These are phyloP conservation scores for Climacium dendroides DNA, from an alignment of 225 moss, liverwort and hornwort species.

Conservation along the genomic window DNA sequence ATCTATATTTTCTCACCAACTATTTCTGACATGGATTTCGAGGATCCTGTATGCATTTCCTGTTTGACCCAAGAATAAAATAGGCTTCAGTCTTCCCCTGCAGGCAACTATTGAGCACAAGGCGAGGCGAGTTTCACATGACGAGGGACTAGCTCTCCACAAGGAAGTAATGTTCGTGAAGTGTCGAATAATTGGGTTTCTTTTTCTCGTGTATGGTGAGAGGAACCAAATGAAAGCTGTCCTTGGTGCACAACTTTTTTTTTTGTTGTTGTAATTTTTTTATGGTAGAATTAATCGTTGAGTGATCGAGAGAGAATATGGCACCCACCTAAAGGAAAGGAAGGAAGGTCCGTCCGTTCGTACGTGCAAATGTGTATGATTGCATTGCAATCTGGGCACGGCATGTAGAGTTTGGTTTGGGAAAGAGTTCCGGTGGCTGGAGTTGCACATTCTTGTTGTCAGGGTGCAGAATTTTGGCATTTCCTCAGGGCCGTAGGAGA, in stretches of 20 bases:
- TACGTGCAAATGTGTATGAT: not conserved
- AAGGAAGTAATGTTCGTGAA: not conserved
- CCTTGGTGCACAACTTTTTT: rapidly evolving
- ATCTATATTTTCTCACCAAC: not conserved
- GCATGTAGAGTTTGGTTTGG: not conserved
- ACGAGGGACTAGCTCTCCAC: not conserved
- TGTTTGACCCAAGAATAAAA: not conserved
- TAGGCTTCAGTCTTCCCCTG: not conserved
- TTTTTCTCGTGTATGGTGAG: not conserved
- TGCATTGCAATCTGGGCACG: not conserved
- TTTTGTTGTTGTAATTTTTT: no score
- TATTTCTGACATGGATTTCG: not conserved
- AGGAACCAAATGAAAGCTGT: not conserved
- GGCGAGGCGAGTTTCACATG: not conserved
- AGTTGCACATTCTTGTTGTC: slow-evolving; percentile 5
- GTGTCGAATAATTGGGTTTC: not conserved
- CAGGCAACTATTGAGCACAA: not conserved
- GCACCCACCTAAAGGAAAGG: not conserved
- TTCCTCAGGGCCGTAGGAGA: not conserved
- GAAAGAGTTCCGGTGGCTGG: not conserved
- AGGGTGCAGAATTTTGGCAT: not conserved
- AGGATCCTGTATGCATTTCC: not conserved
- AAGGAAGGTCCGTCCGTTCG: not conserved
- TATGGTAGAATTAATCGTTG: not conserved
- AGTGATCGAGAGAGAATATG: not conserved